Percentiles rank a stretch among this genome's conserved stretches.
Evolutionary conservation across 2,329 filamentous ascomycete genomes (phyloP).

Genomic region (Alternaria metachromatica): DNA sequence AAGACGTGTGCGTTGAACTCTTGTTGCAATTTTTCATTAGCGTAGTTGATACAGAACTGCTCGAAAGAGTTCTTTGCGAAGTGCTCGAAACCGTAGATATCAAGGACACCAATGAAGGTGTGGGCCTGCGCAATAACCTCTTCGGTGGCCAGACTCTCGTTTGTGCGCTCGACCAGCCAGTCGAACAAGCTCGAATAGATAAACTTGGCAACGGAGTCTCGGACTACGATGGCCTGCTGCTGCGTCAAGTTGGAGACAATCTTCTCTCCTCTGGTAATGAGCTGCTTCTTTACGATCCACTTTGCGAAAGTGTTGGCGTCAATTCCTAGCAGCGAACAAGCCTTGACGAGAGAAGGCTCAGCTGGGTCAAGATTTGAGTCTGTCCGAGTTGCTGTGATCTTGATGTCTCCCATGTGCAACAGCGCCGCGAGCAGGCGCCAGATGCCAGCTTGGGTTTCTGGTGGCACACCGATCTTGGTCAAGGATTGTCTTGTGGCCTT

Average conservation of each 20-base stretch:
- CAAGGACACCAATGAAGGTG: conserved; percentile 95
- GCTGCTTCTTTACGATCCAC: conserved; percentile 99
- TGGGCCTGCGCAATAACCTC: conserved; percentile 81
- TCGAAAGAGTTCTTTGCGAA: conserved; percentile 99
- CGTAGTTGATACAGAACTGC: conserved; percentile 99
- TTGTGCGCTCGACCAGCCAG: conserved; percentile 98
- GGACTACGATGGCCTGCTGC: conserved; percentile 90
- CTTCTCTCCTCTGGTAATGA: conserved; percentile 95
- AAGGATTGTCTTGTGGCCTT: conserved; percentile 85
- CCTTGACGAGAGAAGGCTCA: conserved; percentile 82
- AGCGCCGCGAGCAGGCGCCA: conserved; percentile 90
- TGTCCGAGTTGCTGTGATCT: conserved; percentile 87
- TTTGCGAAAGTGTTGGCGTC: conserved; percentile 86
- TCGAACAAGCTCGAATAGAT: conserved; percentile 98
- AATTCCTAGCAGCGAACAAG: conserved; percentile 86
- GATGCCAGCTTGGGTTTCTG: conserved; percentile 78
- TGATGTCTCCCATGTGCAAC: conserved; percentile 93
- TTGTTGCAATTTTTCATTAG: conserved; percentile 98
- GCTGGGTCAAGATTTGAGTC: conserved; percentile 82
- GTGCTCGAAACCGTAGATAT: conserved; percentile 99
- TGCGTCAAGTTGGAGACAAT: conserved; percentile 95
- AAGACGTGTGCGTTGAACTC: conserved; percentile 99
- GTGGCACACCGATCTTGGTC: conserved; percentile 82
- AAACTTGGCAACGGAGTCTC: conserved; percentile 97
- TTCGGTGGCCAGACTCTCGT: conserved; percentile 85